Conservation (phyloP, 2,329 filamentous ascomycete species). For the Fusarium marasasianum region DNA sequence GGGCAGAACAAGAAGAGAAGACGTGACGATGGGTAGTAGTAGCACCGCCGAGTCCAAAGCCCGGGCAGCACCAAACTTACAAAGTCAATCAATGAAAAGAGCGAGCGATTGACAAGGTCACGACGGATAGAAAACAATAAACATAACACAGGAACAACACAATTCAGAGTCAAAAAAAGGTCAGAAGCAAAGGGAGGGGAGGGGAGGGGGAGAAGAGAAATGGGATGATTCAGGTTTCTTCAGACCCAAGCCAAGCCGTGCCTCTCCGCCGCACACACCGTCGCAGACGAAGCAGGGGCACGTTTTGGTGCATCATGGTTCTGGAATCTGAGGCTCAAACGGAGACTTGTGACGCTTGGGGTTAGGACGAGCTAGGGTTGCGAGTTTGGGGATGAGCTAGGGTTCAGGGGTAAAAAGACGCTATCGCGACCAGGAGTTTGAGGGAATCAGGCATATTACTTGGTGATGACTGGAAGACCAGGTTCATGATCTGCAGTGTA, state of each 20-base stretch:
- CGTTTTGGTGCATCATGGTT: slow-evolving; percentile 19
- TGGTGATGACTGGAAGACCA: neutral
- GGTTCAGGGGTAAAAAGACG: slow-evolving; percentile 27
- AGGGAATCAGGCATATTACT: neutral
- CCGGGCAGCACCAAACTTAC: slow-evolving; percentile 16
- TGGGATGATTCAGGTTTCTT: slow-evolving; percentile 30
- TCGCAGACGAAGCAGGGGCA: slow-evolving; percentile 12
- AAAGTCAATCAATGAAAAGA: slow-evolving; percentile 20
- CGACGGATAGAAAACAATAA: slow-evolving; percentile 12
- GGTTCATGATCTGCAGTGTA: slow-evolving; percentile 5
- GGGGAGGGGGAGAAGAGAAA: slow-evolving; percentile 22
- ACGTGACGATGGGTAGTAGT: neutral
- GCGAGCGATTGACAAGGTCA: slow-evolving; percentile 30
- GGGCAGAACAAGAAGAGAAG: slow-evolving; percentile 31
- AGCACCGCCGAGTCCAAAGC: slow-evolving; percentile 27
- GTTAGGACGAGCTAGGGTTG: slow-evolving; percentile 32
- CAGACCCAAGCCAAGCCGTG: neutral
- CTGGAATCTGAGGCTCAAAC: slow-evolving; percentile 42
- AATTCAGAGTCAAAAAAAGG: slow-evolving; percentile 3
- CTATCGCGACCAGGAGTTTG: slow-evolving; percentile 6
- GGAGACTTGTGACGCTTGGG: slow-evolving; percentile 36
- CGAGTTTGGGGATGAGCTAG: slow-evolving; percentile 19
- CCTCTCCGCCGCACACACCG: slow-evolving; percentile 14
- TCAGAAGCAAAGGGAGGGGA: slow-evolving; percentile 24
- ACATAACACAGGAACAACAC: slow-evolving; percentile 9